Base-by-base conservation (phyloP, 306 rosid species). In the Geum urbanum region DNA sequence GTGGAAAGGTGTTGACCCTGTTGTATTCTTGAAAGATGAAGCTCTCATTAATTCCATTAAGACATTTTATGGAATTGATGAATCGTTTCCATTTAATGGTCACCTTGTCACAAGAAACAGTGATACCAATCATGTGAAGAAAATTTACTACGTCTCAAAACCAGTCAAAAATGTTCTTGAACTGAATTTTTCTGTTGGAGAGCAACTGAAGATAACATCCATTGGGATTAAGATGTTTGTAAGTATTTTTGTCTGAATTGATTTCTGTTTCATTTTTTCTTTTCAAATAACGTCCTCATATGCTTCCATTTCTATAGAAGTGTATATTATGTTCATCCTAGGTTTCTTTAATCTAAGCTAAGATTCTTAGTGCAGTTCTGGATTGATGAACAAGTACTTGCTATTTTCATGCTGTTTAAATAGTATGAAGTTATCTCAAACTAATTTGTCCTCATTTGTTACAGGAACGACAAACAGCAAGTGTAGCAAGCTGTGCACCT, bases 1-100 rank as follows among this genome's bases (percentile, higher is more conserved):
- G 79, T 95, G 99, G 99, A 95, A 78, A 88, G 99, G 97, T 19
- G 97, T 95, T 66, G 97, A 95, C 56, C 99, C 99, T 55, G 97
- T 95, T 39, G 84, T 95, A 69, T 86, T 91, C 79, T 89, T 95
- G 73, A 86, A 86, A 76, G 92, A 91, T 79, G 97, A 95, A 78
- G 73, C 77, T 35, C 69, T 86, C 43, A 73, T 91, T 73, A 72
- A 76, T 71, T 85, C 92, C 79, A 91, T 95, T 80, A 87, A 74
- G 87, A 77, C 84, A 59, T 95, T 95, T 77, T 95, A 95, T 51
- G 97, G 99, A 60, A 89, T 95, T 56, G 79, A 82, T 47, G 92
- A 81, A 67, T 63, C 79, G 50, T 95, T 95, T 83, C 95, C 96
- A 15, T 87, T 95, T 68, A 59, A 53, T 72, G 92, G 91, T 72